These are phyloP conservation scores for Talaromyces sp. DNA, from an alignment of 2,329 filamentous ascomycete species.

Conservation along the genomic window DNA sequence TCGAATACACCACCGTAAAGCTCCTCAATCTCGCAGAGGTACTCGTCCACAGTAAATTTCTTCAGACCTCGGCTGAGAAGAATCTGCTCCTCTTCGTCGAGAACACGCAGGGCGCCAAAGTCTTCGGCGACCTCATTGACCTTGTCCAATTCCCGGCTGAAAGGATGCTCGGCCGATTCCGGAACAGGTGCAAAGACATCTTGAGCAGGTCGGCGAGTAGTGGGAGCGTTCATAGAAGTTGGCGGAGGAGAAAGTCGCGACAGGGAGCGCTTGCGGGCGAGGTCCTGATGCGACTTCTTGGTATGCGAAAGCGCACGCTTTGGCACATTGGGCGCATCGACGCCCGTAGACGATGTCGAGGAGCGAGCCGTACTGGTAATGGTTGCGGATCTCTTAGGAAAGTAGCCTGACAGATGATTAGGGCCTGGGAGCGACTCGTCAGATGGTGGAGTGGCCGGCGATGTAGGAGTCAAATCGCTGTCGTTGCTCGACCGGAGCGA, in stretches of 20 bases:
- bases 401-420: constrained; percentile 54
- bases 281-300: constrained; percentile 73
- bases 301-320: constrained; percentile 79
- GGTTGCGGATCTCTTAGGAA: constrained; percentile 65
- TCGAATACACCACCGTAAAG: constrained; percentile 60
- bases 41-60: constrained; percentile 74
- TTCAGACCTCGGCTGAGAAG: constrained; percentile 65
- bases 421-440: constrained; percentile 47
- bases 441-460: constrained; percentile 25
- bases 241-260: constrained; percentile 46
- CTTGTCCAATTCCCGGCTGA: constrained; percentile 83
- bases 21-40: constrained; percentile 71
- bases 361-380: constrained; percentile 53
- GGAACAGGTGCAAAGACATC: constrained; percentile 32
- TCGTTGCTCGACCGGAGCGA: constrained; percentile 62
- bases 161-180: constrained; percentile 58
- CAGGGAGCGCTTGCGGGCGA: constrained; percentile 64
- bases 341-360: constrained; percentile 39
- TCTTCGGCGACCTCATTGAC: constrained; percentile 92
- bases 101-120: constrained; percentile 59
- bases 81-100: constrained; percentile 69
- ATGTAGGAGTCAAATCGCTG: constrained; percentile 58
- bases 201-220: constrained; percentile 24
- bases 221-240: constrained; percentile 30
- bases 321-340: constrained; percentile 64